Conservation (phyloP, 345 rosid genomes). For the Lepidium africanum region DNA sequence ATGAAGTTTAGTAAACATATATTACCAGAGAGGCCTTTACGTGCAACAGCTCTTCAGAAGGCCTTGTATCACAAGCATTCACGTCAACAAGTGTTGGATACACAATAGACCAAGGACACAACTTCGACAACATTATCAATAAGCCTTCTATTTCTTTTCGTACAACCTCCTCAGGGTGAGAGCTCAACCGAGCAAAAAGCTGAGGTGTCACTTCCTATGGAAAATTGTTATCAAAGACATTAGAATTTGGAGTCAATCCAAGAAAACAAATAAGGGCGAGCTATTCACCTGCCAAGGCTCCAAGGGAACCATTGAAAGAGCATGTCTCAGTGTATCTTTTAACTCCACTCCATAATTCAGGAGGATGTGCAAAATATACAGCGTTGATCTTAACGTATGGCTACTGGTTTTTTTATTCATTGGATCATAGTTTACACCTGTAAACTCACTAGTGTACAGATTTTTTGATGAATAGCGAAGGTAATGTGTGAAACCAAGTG, state of each 20-base stretch:
- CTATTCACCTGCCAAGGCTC: constrained; percentile 82
- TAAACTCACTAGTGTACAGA: constrained; percentile 35
- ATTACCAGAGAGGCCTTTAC: constrained; percentile 75
- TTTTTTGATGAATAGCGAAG: constrained; percentile 58
- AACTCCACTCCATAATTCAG: constrained; percentile 83
- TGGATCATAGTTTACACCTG: constrained; percentile 48
- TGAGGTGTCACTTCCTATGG: constrained; percentile 81
- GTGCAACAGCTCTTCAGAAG: constrained; percentile 77
- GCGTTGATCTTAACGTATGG: constrained; percentile 64
- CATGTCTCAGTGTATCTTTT: constrained; percentile 63
- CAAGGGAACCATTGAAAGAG: constrained; percentile 72
- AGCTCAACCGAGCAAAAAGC: constrained; percentile 81
- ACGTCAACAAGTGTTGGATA: constrained; percentile 84
- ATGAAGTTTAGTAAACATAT: constrained; percentile 3
- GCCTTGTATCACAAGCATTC: constrained; percentile 60
- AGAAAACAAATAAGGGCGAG: constrained; percentile 1
- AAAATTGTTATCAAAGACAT: constrained; percentile 12
- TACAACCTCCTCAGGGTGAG: constrained; percentile 78
- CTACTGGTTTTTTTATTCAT: constrained; percentile 52
- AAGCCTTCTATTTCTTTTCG: constrained; percentile 78
- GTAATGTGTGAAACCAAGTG: constrained; percentile 67
- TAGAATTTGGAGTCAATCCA: background rate
- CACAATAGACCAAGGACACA: constrained; percentile 82
- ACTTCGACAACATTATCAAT: constrained; percentile 70
- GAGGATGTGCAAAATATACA: constrained; percentile 70